Conservation (phyloP, 345 rosid species). For the Lepidium sativum region DNA sequence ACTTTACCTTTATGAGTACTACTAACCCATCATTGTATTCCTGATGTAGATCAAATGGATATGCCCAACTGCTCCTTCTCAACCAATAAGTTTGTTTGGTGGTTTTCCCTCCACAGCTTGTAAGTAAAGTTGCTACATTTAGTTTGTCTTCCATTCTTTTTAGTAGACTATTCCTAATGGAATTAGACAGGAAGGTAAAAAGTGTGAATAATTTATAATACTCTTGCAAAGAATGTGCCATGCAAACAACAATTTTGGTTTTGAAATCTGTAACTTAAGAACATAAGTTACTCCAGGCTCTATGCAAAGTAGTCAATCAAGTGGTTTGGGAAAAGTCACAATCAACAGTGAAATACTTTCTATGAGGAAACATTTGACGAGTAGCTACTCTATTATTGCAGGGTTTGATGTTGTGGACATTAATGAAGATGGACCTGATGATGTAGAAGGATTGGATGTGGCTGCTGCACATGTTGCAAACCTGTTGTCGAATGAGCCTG, state of each 20-base stretch:
- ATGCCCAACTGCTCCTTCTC: constrained; percentile 98
- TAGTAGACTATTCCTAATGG: neutral
- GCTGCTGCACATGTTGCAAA: constrained; percentile 92
- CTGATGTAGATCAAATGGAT: constrained; percentile 87
- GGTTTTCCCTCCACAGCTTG: constrained; percentile 99
- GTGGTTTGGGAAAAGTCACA: neutral
- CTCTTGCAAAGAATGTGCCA: neutral
- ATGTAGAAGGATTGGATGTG: constrained; percentile 79
- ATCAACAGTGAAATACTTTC: neutral
- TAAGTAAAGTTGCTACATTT: constrained; percentile 33
- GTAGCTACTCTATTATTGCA: constrained; percentile 23
- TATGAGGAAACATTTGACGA: neutral
- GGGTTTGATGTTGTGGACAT: constrained; percentile 94
- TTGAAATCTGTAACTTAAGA: neutral
- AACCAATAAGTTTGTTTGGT: constrained; percentile 74
- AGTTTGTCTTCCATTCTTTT: neutral
- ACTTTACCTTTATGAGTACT: neutral
- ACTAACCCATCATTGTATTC: neutral
- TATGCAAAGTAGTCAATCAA: constrained; percentile 2
- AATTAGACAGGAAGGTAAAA: neutral
- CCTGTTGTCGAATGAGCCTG: constrained; percentile 82
- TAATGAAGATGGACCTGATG: constrained; percentile 82
- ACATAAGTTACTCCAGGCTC: neutral
- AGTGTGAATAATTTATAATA: neutral
- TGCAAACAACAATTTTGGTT: neutral